phyloP scores from a whole-genome alignment of 352 stramenopile species.

The Globisporangium rhizosaccharum region DNA sequence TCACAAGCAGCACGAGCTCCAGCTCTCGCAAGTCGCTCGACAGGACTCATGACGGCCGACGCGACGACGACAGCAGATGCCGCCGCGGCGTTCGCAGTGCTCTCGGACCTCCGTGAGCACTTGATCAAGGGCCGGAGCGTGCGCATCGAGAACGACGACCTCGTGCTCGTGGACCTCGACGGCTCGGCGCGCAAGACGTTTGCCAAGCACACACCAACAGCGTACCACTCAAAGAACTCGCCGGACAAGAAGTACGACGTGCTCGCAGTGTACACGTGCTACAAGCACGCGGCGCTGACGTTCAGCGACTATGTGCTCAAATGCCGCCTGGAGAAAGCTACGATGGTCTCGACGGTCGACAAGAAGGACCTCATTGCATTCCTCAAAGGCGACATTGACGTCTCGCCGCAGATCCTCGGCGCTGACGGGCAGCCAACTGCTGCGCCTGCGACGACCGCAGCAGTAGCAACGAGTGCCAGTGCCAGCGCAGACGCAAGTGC shows the following conservation, averaged over 20 bases:
- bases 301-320: constrained; percentile 87
- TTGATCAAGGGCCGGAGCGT: constrained; percentile 69
- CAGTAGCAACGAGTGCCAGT: neutral
- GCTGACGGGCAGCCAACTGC: constrained; percentile 11
- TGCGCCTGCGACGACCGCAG: neutral
- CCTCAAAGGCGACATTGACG: constrained; percentile 80
- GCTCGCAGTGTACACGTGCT: constrained; percentile 76
- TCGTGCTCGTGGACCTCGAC: constrained; percentile 55
- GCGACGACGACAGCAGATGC: constrained; percentile 1
- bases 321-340: constrained; percentile 68
- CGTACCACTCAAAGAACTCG: constrained; percentile 77
- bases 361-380: constrained; percentile 86
- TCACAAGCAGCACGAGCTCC: too few species aligned
- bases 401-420: constrained; percentile 60
- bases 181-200: constrained; percentile 42
- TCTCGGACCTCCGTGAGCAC: constrained; percentile 56
- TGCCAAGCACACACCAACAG: constrained; percentile 60
- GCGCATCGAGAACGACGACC: constrained; percentile 43
- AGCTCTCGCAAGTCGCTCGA: too few species aligned
- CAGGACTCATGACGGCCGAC: neutral
- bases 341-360: constrained; percentile 81
- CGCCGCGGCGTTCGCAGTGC: constrained; percentile 25
- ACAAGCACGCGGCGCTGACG: constrained; percentile 57
- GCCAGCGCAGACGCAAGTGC: neutral
- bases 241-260: constrained; percentile 80